These are phyloP conservation scores for Allium cepa DNA, from an alignment of 106 monocot species.

Conservation along the genomic window DNA sequence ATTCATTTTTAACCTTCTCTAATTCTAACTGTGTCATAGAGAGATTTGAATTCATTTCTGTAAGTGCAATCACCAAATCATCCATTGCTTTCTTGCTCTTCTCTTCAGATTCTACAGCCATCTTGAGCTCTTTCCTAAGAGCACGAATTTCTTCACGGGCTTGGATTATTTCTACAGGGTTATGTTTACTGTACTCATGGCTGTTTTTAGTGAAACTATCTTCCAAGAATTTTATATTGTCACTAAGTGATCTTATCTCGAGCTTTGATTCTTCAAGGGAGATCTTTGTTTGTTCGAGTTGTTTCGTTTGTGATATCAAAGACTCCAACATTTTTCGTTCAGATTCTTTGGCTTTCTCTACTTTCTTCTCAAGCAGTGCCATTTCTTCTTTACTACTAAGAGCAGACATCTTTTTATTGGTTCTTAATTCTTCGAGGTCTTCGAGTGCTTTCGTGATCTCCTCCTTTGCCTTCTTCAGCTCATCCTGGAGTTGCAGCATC, in stretches of 20 bases:
- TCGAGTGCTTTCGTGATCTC: slow-evolving; percentile 32
- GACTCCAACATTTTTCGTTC: slow-evolving; percentile 83
- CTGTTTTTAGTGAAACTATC: not conserved
- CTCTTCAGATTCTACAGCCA: slow-evolving; percentile 53
- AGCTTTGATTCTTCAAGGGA: slow-evolving; percentile 73
- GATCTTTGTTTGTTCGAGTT: slow-evolving; percentile 78
- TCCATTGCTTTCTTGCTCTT: slow-evolving; percentile 90
- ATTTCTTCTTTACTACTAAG: slow-evolving; percentile 2
- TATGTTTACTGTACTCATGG: not conserved
- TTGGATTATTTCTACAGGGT: not conserved
- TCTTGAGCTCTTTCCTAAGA: slow-evolving; percentile 35
- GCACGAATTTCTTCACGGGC: slow-evolving; percentile 13
- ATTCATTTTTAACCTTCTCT: slow-evolving; percentile 5
- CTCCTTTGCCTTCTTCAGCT: slow-evolving; percentile 39
- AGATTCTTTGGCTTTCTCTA: slow-evolving; percentile 67
- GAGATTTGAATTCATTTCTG: slow-evolving; percentile 41
- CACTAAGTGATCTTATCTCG: slow-evolving; percentile 42
- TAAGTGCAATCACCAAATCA: slow-evolving; percentile 51
- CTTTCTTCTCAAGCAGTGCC: slow-evolving; percentile 38
- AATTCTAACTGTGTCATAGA: slow-evolving; percentile 7
- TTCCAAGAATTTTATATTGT: slow-evolving; percentile 20
- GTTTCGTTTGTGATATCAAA: slow-evolving; percentile 62
- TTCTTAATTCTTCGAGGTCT: slow-evolving; percentile 19
- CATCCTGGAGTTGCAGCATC: slow-evolving; percentile 39
- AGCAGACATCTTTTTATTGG: slow-evolving; percentile 14